Evolutionary conservation across 345 rosid genomes (phyloP).

Genomic region (Citrus sinensis): DVS_A1.0 CM039169.1:33847001-33847500

Average conservation of each 20-base stretch:
- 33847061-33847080: conserved; percentile 2
- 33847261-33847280: conserved; percentile 39
- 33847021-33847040: conserved; percentile 49
- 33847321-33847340: conserved; percentile 60
- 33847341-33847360: conserved; percentile 45
- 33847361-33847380: conserved; percentile 73
- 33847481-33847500: conserved; percentile 28
- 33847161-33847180: conserved; percentile 25
- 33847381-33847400: conserved; percentile 53
- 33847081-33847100: not conserved
- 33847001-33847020: conserved; percentile 57
- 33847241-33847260: conserved; percentile 26
- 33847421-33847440: conserved; percentile 23
- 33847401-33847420: conserved; percentile 26
- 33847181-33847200: conserved; percentile 28
- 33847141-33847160: conserved; percentile 42
- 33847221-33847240: conserved; percentile 19
- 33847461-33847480: conserved; percentile 25
- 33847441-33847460: conserved; percentile 18
- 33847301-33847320: conserved; percentile 40
- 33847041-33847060: conserved; percentile 8
- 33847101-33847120: not conserved
- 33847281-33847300: conserved; percentile 33
- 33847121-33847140: not conserved
- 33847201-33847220: conserved; percentile 32